These are phyloP conservation scores for Xylariaceae sp. DNA, from an alignment of 2,329 filamentous ascomycete species.

Conservation along the genomic window DNA sequence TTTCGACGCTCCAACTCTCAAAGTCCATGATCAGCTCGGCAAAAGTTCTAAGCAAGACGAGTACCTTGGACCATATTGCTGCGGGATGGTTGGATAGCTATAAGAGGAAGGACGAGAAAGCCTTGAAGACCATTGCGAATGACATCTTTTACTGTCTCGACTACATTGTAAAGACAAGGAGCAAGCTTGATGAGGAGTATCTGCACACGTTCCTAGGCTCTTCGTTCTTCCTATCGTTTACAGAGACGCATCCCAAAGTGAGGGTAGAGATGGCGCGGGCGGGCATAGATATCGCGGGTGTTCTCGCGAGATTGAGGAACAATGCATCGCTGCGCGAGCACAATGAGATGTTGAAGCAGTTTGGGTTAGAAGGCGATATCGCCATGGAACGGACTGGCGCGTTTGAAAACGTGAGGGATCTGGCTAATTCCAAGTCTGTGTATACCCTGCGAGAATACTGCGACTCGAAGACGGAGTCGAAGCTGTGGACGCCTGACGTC, in stretches of 20 bases:
- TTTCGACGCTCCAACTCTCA: constrained; percentile 27
- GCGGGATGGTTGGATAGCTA: constrained; percentile 20
- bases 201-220: constrained; percentile 25
- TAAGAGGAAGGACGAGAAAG: constrained; percentile 4
- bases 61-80: constrained; percentile 26
- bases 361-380: constrained; percentile 13
- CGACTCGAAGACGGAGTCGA: background rate
- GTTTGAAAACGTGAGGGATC: constrained; percentile 21
- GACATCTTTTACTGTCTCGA: constrained; percentile 26
- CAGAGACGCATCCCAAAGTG: constrained; percentile 7
- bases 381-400: background rate
- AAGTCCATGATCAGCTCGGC: constrained; percentile 16
- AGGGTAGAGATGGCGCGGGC: constrained; percentile 11
- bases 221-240: constrained; percentile 25
- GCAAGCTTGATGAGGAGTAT: background rate
- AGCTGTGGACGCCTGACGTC: background rate
- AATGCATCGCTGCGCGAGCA: constrained; percentile 21
- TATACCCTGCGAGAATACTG: constrained; percentile 19
- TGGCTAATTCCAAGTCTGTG: constrained; percentile 15
- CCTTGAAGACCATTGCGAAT: constrained; percentile 13
- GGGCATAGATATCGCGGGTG: constrained; percentile 23
- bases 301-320: constrained; percentile 11
- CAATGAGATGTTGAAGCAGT: constrained; percentile 21
- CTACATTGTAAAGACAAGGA: constrained; percentile 2
- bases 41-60: constrained; percentile 20